Conservation (phyloP, 1,139 yeast genomes). For the Suhomyces bribrorum region DNA sequence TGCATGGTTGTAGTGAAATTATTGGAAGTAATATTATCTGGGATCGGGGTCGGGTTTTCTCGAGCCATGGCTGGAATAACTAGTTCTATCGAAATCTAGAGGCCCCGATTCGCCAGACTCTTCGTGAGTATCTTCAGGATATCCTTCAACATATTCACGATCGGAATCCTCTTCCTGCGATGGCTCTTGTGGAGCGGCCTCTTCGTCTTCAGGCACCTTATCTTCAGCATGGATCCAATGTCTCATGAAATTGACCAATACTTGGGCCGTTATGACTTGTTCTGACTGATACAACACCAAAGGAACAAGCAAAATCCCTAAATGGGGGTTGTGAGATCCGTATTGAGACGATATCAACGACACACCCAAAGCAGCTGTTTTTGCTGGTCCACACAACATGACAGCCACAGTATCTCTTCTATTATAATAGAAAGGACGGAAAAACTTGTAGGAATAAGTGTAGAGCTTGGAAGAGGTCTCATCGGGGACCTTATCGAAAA, state of each 20-base stretch:
- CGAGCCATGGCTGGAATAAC: not conserved
- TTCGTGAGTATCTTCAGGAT: constrained; percentile 1
- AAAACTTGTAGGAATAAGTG: constrained; percentile 35
- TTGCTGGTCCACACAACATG: constrained; percentile 89
- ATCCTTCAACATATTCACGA: not conserved
- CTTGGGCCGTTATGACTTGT: constrained; percentile 77
- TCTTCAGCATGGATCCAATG: constrained; percentile 61
- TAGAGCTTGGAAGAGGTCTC: constrained; percentile 46
- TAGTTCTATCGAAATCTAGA: not conserved
- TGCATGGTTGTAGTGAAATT: too few relatives aligned
- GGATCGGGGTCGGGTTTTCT: too few relatives aligned
- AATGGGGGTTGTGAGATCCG: constrained; percentile 57
- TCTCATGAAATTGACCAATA: constrained; percentile 63
- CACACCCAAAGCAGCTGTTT: constrained; percentile 89
- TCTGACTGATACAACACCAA: constrained; percentile 83
- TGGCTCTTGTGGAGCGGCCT: constrained; percentile 4
- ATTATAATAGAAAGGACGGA: constrained; percentile 70
- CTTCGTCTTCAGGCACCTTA: constrained; percentile 8
- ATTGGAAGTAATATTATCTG: too few relatives aligned
- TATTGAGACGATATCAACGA: constrained; percentile 79
- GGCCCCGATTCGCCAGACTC: constrained; percentile 1
- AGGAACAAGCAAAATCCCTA: constrained; percentile 78
- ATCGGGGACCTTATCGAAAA: constrained; percentile 51
- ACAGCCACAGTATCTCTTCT: constrained; percentile 74
- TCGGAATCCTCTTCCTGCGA: too few relatives aligned